Conservation (phyloP, 2,329 filamentous ascomycete genomes). For the Neonectria punicea region DNA sequence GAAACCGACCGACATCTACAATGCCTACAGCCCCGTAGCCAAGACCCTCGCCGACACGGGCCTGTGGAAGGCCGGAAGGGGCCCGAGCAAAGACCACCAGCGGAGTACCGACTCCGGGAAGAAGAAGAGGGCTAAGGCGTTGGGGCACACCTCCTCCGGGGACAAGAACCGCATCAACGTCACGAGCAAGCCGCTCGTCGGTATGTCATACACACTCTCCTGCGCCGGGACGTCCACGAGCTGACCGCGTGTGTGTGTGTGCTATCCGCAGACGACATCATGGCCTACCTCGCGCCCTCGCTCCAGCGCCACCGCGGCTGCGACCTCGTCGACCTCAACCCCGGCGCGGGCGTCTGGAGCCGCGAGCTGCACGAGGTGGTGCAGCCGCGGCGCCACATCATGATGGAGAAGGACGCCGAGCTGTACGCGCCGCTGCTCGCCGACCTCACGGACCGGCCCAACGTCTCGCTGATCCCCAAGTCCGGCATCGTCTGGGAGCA, state of each 20-base stretch:
- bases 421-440: constrained; percentile 71
- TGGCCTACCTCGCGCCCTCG: constrained; percentile 75
- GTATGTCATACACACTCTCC: constrained; percentile 47
- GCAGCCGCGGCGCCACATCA: constrained; percentile 81
- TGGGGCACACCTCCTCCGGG: no score
- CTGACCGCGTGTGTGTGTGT: constrained; percentile 4
- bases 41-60: constrained; percentile 40
- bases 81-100: constrained; percentile 18
- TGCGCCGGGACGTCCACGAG: no score
- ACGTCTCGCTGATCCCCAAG: constrained; percentile 62
- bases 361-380: constrained; percentile 78
- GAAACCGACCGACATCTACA: constrained; percentile 4
- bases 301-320: constrained; percentile 79
- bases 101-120: no score
- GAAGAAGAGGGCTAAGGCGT: no score
- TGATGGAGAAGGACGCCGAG: constrained; percentile 77
- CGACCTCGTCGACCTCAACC: constrained; percentile 88
- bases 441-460: constrained; percentile 62
- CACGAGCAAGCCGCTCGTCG: constrained; percentile 60
- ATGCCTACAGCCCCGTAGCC: constrained; percentile 25
- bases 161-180: constrained; percentile 62
- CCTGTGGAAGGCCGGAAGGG: constrained; percentile 39
- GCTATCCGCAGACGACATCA: constrained; percentile 67
- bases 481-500: constrained; percentile 70
- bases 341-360: constrained; percentile 83